Base-by-base conservation (phyloP, 495 filamentous ascomycete genomes). In the Hypoxylon trugodes region DNA sequence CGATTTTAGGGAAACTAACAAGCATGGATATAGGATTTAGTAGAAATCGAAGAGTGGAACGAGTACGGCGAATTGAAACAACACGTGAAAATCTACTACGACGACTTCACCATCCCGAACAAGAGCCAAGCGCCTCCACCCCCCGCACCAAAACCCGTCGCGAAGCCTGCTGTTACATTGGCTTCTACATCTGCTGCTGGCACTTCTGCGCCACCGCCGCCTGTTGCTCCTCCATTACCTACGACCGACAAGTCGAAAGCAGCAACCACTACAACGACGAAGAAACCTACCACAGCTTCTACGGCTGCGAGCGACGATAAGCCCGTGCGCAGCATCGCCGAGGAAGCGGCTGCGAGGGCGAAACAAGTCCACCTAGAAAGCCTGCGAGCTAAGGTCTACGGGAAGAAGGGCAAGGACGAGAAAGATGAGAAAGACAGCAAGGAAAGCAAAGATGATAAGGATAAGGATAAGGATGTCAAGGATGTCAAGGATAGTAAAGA, bases 11-110 rank as follows among this genome's bases (percentile, higher is more conserved):
- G 4, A 12, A 8, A 13, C 46, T 60, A 24, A 60, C 18, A 8
- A 16, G 32, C 15, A 22, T 1, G 1, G 6, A 25, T 43, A 10
- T 61, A 97, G 93, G 95, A 98, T 71, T 80, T 97, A 19, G 91
- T 96, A 55, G 85, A 97, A 70, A 84, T 97, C 53, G 95, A 98
- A 78, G 95, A 98, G 72, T 98, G 96, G 96, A 98, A 98, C 76
- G 95, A 98, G 69, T 96, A 94, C 70, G 94, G 90, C 70, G 95
- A 98, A 79, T 83, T 98, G 52, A 93, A 95, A 73, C 85, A 95
- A 73, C 85, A 90, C 58, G 81, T 97, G 51, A 88, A 72, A 37
- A 77, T 84, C 65, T 79, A 77, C 76, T 78, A 80, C 75, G 70
- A 86, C 80, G 66, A 84, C 77, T 75, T 79, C 79, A 74, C 78